Conservation (phyloP, 345 rosid species). For the Bruguiera parviflora region DNA sequence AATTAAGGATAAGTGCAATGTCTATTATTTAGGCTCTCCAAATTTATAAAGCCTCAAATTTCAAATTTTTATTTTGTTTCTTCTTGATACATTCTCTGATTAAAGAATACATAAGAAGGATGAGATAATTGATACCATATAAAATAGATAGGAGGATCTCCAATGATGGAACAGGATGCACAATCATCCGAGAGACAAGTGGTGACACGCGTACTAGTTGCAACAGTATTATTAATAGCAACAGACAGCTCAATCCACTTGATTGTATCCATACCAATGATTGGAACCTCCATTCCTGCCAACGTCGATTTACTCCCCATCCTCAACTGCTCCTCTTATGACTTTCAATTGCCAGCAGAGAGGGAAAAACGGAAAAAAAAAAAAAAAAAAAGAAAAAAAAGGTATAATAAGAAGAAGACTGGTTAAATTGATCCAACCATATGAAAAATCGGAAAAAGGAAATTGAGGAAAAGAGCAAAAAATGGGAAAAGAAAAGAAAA, state of each 20-base stretch:
- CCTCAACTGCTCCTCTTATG: no score
- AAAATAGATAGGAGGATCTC: slow-evolving; percentile 43
- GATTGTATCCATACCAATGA: slow-evolving; percentile 58
- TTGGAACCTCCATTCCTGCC: slow-evolving; percentile 72
- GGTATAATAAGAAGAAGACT: background rate
- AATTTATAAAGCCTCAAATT: no score
- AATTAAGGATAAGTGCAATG: background rate
- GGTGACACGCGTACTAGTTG: background rate
- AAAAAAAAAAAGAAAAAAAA: background rate
- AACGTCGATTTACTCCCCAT: slow-evolving; percentile 20
- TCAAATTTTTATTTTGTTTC: background rate
- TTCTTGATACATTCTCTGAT: background rate
- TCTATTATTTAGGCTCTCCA: background rate
- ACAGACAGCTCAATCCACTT: slow-evolving; percentile 63
- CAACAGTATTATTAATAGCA: background rate
- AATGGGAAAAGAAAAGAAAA: background rate
- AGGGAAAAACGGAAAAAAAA: background rate
- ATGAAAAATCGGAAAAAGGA: background rate
- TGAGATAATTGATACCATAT: slow-evolving; percentile 34
- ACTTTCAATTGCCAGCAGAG: background rate
- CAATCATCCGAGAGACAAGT: slow-evolving; percentile 48
- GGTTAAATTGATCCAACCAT: no score
- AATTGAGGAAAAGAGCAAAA: background rate
- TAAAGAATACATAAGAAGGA: background rate
- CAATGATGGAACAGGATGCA: slow-evolving; percentile 47